These are phyloP conservation scores for Coniella lustricola DNA, from an alignment of 2,329 filamentous ascomycete species.

Conservation along the genomic window DNA sequence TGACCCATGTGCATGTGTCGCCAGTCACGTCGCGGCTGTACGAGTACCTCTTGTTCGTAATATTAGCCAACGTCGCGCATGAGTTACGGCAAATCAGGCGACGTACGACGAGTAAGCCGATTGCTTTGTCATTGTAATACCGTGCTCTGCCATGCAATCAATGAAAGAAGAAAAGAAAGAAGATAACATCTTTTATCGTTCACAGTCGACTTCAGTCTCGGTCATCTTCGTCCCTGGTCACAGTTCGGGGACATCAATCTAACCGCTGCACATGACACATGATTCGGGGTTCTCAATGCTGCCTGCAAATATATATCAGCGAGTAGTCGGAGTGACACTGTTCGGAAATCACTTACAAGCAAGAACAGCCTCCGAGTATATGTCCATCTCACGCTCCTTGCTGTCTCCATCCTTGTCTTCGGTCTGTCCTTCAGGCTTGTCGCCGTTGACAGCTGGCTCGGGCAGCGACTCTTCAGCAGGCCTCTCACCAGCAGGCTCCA, in stretches of 20 bases:
- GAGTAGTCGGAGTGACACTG: neutral
- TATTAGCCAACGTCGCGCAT: slow-evolving; percentile 13
- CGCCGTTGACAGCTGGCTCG: slow-evolving; percentile 44
- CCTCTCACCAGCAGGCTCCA: slow-evolving; percentile 58
- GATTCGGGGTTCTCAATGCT: slow-evolving; percentile 96
- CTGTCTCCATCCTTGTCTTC: slow-evolving; percentile 69
- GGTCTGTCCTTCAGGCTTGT: slow-evolving; percentile 48
- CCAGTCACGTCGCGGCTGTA: slow-evolving; percentile 4
- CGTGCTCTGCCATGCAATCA: neutral
- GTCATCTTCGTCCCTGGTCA: slow-evolving; percentile 1
- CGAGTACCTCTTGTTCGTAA: slow-evolving; percentile 3
- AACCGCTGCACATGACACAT: slow-evolving; percentile 97
- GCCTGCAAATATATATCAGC: slow-evolving; percentile 42
- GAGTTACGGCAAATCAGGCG: neutral
- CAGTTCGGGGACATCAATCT: slow-evolving; percentile 23
- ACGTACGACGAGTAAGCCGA: slow-evolving; percentile 4
- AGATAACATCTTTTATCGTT: slow-evolving; percentile 9
- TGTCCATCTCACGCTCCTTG: slow-evolving; percentile 76
- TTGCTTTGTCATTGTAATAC: neutral
- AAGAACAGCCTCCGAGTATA: slow-evolving; percentile 88
- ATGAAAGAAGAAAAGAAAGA: slow-evolving; percentile 1
- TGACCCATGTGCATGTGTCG: slow-evolving; percentile 2
- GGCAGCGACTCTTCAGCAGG: slow-evolving; percentile 57
- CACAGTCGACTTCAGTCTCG: slow-evolving; percentile 7
- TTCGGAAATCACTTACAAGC: slow-evolving; percentile 56